Conservation (phyloP, 2,329 filamentous ascomycete genomes). For the Byssothecium circinans region DNA sequence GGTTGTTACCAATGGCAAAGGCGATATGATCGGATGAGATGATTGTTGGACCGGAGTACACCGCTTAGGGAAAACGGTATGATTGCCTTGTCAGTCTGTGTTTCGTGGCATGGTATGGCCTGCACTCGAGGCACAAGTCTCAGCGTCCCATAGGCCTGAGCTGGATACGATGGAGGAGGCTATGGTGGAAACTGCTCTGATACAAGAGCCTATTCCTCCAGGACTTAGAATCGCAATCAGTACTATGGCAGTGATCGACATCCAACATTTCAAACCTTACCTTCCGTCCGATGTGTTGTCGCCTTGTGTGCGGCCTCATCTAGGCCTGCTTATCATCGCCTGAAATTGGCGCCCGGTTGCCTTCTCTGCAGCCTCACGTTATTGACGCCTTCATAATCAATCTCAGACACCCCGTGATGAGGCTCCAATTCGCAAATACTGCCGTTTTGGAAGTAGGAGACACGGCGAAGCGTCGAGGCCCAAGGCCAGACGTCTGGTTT, state of each 20-base stretch:
- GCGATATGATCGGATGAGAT: background rate
- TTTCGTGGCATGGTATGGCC: no score
- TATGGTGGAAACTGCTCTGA: no score
- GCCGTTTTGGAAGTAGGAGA: background rate
- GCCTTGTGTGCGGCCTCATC: constrained; percentile 6
- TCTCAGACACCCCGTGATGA: background rate
- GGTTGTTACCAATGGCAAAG: no score
- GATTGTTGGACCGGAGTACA: background rate
- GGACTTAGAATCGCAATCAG: background rate
- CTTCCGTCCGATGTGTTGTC: background rate
- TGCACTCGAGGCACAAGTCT: background rate
- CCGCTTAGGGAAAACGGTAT: background rate
- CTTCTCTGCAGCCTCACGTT: background rate
- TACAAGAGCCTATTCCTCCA: background rate
- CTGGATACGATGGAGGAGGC: no score
- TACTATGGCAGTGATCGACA: background rate
- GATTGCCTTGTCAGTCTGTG: no score
- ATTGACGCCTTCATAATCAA: background rate
- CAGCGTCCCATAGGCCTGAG: no score
- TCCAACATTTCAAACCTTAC: background rate
- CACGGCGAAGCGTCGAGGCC: background rate
- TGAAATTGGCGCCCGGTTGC: constrained; percentile 5
- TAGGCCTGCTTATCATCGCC: background rate
- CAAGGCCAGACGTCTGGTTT: background rate
- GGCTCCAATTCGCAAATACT: background rate